Conservation (phyloP, 2,329 filamentous ascomycete species). For the Xenoacremonium recifei region DNA sequence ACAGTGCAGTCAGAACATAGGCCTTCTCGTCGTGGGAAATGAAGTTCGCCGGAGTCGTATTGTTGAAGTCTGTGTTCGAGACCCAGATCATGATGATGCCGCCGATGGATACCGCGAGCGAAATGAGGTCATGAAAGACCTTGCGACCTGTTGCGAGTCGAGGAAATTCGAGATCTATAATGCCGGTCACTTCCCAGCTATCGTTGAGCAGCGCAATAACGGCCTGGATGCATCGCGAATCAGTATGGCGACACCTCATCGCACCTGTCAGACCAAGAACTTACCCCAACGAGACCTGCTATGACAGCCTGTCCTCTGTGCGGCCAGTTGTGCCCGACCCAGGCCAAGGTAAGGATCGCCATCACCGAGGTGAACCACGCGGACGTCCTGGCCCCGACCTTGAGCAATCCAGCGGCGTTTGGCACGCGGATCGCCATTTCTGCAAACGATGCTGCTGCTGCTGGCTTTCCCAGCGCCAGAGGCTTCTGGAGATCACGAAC, state of each 20-base stretch:
- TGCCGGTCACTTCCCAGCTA: slow-evolving; percentile 34
- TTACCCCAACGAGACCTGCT: neutral
- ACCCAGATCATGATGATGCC: slow-evolving; percentile 34
- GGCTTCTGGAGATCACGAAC: too few relatives aligned
- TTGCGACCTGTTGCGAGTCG: slow-evolving; percentile 26
- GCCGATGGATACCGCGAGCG: slow-evolving; percentile 32
- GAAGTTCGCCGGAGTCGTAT: slow-evolving; percentile 1
- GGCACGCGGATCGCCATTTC: slow-evolving; percentile 7
- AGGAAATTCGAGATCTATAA: slow-evolving; percentile 25
- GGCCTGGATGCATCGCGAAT: slow-evolving; percentile 21
- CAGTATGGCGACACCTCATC: too few relatives aligned
- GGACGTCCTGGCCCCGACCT: slow-evolving; percentile 25
- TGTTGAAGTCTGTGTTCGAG: slow-evolving; percentile 16
- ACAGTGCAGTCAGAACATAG: slow-evolving; percentile 19
- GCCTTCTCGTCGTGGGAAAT: slow-evolving; percentile 14
- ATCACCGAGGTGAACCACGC: slow-evolving; percentile 33
- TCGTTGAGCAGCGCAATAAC: slow-evolving; percentile 35
- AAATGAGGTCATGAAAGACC: slow-evolving; percentile 32
- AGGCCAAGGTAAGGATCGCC: slow-evolving; percentile 31
- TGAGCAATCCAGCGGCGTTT: slow-evolving; percentile 16
- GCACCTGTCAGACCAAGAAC: too few relatives aligned
- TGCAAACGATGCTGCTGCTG: too few relatives aligned
- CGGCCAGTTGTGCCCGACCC: slow-evolving; percentile 31
- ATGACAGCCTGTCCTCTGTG: slow-evolving; percentile 21
- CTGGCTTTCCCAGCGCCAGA: too few relatives aligned